Base-by-base conservation (phyloP, 805 yeast species). In the Diddensiella caesifluorescens region DNA sequence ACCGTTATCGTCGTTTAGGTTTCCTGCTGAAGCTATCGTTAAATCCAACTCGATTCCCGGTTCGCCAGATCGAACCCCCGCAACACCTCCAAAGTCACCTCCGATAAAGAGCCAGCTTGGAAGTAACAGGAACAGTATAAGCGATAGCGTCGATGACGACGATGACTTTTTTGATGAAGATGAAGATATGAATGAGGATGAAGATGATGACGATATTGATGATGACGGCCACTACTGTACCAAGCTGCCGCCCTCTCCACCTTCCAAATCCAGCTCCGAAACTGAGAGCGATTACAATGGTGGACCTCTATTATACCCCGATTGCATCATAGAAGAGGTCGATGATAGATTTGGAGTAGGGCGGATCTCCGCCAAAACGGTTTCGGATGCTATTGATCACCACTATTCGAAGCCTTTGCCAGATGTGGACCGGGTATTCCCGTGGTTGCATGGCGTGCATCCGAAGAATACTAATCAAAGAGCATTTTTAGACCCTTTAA, bases 391-490 rank as follows among this genome's bases (percentile, higher is more conserved):
- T 4, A 39, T 63, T 12, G 55, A 53, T 38, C 29, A 45, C 16
- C 55, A 53, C 25, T 54, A 56, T 30, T 52, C 57, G 19, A 39
- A 49, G 9, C 64, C 67, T 2, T 55, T 80, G 30, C 95, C 96
- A 0, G 74, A 74, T 3, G 80, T 89, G 15, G 73, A 69, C 19
- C 55, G 56, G 7, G 75, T 89, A 71, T 89, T 88, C 53, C 97
- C 97, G 0, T 88, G 96, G 96, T 67, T 86, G 20, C 95, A 89
- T 59, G 92, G 95, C 0, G 67, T 83, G 33, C 77, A 80, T 47
- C 69, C 68, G 10, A 67, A 70, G 26, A 77, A 78, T 53, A 64
- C 70, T 31, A 74, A 80, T 19, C 83, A 77, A 53, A 62, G 71
- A 33, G 70, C 59, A 65, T 77, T 61, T 52, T 45, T 60, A 32